These are phyloP conservation scores for Helotiales sp. DNA, from an alignment of 2,329 filamentous ascomycete species.

Conservation along the genomic window DNA sequence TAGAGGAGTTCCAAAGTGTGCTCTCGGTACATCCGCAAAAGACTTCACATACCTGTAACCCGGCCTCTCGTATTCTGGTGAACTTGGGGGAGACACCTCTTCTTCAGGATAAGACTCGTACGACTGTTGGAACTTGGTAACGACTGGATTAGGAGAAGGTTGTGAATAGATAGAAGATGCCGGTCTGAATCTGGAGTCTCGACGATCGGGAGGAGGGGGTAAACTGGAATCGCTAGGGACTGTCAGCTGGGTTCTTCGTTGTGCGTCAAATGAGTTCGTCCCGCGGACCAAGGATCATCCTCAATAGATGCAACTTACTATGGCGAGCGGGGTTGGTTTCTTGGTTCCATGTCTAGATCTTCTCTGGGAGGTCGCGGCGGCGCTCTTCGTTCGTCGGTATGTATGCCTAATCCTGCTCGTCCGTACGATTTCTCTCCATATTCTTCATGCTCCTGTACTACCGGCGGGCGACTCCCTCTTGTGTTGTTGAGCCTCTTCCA, in stretches of 20 bases:
- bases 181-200: conserved; percentile 44
- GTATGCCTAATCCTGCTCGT: conserved; percentile 37
- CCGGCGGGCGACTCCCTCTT: conserved; percentile 37
- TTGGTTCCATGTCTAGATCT: conserved; percentile 15
- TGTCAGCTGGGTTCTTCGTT: conserved; percentile 19
- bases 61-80: conserved; percentile 34
- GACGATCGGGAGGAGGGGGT: conserved; percentile 15
- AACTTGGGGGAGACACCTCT: conserved; percentile 46
- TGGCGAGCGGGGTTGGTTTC: conserved; percentile 19
- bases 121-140: conserved; percentile 29
- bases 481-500: conserved; percentile 53
- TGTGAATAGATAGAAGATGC: conserved; percentile 63
- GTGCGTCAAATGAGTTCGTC: conserved; percentile 5
- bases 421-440: conserved; percentile 46
- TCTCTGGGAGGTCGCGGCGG: conserved; percentile 29
- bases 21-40: conserved; percentile 15
- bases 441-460: conserved; percentile 45
- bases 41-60: conserved; percentile 28
- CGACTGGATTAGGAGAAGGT: conserved; percentile 42
- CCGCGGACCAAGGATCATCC: not conserved
- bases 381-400: conserved; percentile 22
- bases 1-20: conserved; percentile 19
- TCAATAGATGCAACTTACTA: conserved; percentile 23
- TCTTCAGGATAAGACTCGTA: conserved; percentile 29
- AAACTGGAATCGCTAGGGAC: conserved; percentile 19